Evolutionary conservation across 192 early-diverging fungal species (phyloP).

Genomic region (Phlyctochytrium arcticum): DNA sequence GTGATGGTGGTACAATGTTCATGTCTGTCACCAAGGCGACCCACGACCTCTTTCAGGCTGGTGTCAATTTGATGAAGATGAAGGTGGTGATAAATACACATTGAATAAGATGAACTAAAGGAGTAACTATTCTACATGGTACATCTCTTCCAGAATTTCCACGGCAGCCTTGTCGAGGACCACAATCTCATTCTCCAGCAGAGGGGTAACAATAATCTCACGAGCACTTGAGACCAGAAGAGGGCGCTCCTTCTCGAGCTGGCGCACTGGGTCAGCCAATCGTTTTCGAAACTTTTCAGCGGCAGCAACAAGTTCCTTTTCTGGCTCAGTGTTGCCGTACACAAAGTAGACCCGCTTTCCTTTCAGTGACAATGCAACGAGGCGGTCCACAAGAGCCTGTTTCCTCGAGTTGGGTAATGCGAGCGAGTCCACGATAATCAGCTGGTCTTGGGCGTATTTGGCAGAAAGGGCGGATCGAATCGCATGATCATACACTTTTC

Average conservation of each 20-base stretch:
- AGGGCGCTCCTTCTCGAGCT: conserved; percentile 21
- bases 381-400: conserved; percentile 9
- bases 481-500: conserved; percentile 82
- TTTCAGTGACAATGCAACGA: conserved; percentile 25
- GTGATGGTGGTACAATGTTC: too few species aligned
- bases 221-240: conserved; percentile 35
- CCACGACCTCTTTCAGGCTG: too few species aligned
- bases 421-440: conserved; percentile 72
- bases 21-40: too few species aligned
- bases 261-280: not conserved
- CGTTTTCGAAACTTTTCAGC: conserved; percentile 28
- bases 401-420: conserved; percentile 6
- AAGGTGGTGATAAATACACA: too few species aligned
- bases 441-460: conserved; percentile 87
- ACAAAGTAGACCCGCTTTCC: conserved; percentile 41
- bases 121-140: conserved; percentile 27
- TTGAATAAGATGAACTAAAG: too few species aligned
- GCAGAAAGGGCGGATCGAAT: conserved; percentile 79
- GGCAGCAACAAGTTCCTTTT: conserved; percentile 19
- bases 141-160: conserved; percentile 49
- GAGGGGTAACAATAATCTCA: conserved; percentile 28
- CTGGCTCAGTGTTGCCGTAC: conserved; percentile 36
- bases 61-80: too few species aligned
- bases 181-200: conserved; percentile 45
- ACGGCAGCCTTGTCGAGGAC: conserved; percentile 51